phyloP scores from a whole-genome alignment of 73 alveolate genomes.

The Paramecium sexaurelia region DNA sequence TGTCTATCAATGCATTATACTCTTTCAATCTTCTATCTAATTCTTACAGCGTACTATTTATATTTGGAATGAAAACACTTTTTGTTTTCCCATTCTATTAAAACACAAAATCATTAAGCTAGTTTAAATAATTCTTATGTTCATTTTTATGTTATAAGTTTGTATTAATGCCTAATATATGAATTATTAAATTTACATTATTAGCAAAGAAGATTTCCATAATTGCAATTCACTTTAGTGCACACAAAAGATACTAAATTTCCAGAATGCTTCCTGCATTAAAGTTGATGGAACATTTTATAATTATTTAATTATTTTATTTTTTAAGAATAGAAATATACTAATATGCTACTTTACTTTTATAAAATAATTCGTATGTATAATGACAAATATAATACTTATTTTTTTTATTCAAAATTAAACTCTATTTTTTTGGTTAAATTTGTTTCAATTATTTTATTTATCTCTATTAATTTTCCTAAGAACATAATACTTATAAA shows the following conservation, averaged over 20 bases:
- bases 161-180: not conserved
- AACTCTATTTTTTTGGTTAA: not conserved
- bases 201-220: conserved; percentile 38
- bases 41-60: not conserved
- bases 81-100: conserved; percentile 39
- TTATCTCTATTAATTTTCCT: too few relatives aligned
- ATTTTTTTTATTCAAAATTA: not conserved
- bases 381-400: not conserved
- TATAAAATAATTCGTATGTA: not conserved
- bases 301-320: not conserved
- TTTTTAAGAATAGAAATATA: not conserved
- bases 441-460: not conserved
- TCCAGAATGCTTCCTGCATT: not conserved
- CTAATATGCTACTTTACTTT: not conserved
- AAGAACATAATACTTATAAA: too few relatives aligned
- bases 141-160: conserved; percentile 9
- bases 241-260: not conserved
- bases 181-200: not conserved
- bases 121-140: not conserved
- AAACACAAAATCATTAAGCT: not conserved
- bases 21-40: conserved; percentile 24
- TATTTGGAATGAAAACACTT: not conserved
- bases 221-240: not conserved
- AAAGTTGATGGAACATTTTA: not conserved
- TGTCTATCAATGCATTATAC: conserved; percentile 7